Evolutionary conservation across 202 grass and related monocot genomes (phyloP).

Genomic region (Saccharum hybrid): DNA sequence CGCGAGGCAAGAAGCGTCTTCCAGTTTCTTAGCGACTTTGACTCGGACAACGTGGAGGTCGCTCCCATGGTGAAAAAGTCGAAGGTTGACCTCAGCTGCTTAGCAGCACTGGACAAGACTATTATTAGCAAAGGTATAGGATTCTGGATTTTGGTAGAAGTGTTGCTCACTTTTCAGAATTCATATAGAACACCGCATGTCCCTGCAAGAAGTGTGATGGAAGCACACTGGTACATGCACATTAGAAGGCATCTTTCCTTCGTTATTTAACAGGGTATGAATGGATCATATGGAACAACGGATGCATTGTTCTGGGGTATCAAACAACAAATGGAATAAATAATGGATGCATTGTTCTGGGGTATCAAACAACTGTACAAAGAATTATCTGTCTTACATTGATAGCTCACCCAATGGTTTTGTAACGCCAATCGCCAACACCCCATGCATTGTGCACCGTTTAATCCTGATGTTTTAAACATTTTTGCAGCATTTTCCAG

Average conservation of each 20-base stretch:
- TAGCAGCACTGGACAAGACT: background rate
- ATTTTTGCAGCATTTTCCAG: background rate
- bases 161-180: no score
- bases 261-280: background rate
- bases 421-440: conserved; percentile 11
- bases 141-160: background rate
- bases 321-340: conserved; percentile 11
- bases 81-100: background rate
- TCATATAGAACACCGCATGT: no score
- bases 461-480: conserved; percentile 11
- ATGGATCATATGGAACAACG: background rate
- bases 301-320: background rate
- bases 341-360: background rate
- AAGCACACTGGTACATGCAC: background rate
- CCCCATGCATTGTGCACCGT: background rate
- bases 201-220: background rate
- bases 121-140: no score
- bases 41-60: background rate
- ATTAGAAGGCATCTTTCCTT: background rate
- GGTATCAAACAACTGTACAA: conserved; percentile 41
- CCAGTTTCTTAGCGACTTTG: background rate
- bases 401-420: background rate
- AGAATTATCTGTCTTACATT: conserved; percentile 2
- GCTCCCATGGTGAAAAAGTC: background rate
- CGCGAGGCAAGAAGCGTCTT: background rate